phyloP scores from a whole-genome alignment of 2,329 filamentous ascomycete genomes.

The Aspergillus aculeatus region DNA sequence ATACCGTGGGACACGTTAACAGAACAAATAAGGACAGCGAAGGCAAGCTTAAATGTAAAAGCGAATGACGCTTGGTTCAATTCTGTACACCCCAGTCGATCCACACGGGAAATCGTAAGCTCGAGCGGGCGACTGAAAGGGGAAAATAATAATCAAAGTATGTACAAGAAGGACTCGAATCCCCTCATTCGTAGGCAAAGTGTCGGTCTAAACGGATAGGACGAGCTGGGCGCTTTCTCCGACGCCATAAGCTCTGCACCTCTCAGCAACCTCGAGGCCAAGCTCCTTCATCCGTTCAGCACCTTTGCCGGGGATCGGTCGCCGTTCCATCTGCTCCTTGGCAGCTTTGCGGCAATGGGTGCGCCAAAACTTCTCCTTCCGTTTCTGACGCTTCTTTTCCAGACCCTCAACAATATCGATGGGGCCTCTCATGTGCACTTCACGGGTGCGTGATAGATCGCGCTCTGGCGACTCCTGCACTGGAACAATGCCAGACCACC shows the following conservation, averaged over 20 bases:
- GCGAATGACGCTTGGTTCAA: conserved; percentile 26
- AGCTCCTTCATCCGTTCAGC: conserved; percentile 92
- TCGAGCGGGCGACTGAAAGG: conserved; percentile 15
- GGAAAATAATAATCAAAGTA: conserved; percentile 21
- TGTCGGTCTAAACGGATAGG: conserved; percentile 60
- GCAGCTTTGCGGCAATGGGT: conserved; percentile 83
- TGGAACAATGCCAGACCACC: conserved; percentile 33
- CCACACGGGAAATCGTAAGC: conserved; percentile 11
- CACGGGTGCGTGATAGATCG: conserved; percentile 39
- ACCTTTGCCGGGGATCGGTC: conserved; percentile 75
- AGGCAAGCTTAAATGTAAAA: conserved; percentile 17
- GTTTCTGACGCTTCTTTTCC: conserved; percentile 88
- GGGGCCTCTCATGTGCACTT: conserved; percentile 78
- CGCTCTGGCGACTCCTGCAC: conserved; percentile 38
- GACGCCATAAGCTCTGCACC: conserved; percentile 65
- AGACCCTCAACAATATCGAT: conserved; percentile 97
- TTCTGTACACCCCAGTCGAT: conserved; percentile 23
- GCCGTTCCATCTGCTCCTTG: conserved; percentile 62
- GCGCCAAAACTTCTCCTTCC: conserved; percentile 87
- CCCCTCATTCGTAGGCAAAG: conserved; percentile 9
- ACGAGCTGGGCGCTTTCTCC: conserved; percentile 61
- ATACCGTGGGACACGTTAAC: conserved; percentile 29
- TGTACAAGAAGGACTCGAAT: conserved; percentile 28
- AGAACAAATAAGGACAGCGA: conserved; percentile 21
- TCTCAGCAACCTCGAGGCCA: conserved; percentile 83